phyloP scores from a whole-genome alignment of 345 rosid genomes.

The Bruguiera gymnorhiza region DNA sequence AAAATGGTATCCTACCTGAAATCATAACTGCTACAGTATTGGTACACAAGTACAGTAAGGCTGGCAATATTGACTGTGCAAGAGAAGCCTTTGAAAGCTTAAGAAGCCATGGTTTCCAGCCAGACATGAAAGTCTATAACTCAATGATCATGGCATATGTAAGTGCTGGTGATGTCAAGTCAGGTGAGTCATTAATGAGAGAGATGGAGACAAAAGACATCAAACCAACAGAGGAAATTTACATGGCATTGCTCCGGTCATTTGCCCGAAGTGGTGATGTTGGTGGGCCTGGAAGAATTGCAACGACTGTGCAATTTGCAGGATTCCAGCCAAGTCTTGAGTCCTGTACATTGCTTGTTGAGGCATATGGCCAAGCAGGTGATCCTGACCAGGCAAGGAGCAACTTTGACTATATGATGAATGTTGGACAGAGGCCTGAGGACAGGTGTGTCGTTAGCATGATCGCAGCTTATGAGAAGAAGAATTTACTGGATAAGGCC shows the following conservation, averaged over 20 bases:
- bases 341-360: constrained; percentile 56
- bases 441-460: constrained; percentile 58
- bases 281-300: constrained; percentile 43
- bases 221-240: constrained; percentile 50
- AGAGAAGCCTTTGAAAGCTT: constrained; percentile 59
- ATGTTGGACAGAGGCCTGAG: constrained; percentile 54
- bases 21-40: constrained; percentile 44
- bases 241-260: constrained; percentile 65
- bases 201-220: constrained; percentile 55
- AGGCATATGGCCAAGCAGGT: constrained; percentile 48
- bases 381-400: constrained; percentile 57
- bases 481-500: constrained; percentile 69
- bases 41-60: constrained; percentile 69
- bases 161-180: constrained; percentile 53
- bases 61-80: constrained; percentile 66
- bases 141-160: constrained; percentile 76
- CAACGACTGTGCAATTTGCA: constrained; percentile 40
- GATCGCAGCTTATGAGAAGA: constrained; percentile 58
- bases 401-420: constrained; percentile 55
- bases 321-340: too few relatives aligned
- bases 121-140: constrained; percentile 49
- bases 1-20: constrained; percentile 57
- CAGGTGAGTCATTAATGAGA: constrained; percentile 45
- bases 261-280: constrained; percentile 50
- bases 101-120: constrained; percentile 59